phyloP scores from a whole-genome alignment of 352 stramenopile genomes.

The Stramenopiles sp. region DNA sequence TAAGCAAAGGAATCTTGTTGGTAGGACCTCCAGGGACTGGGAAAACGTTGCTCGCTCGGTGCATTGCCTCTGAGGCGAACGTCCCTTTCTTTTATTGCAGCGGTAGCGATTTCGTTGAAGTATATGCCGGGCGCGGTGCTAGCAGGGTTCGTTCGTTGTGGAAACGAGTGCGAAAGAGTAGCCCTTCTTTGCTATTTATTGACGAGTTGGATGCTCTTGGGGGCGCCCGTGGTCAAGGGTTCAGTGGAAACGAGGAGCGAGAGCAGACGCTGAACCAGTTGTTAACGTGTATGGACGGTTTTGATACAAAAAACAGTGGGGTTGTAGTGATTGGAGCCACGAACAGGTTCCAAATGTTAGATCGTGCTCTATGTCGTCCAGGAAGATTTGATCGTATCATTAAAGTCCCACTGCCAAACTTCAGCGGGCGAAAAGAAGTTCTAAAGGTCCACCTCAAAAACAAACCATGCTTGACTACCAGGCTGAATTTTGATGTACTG shows the following conservation, averaged over 20 bases:
- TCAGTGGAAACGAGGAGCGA: conserved; percentile 83
- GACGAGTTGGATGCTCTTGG: conserved; percentile 92
- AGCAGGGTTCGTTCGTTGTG: conserved; percentile 78
- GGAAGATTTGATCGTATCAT: conserved; percentile 89
- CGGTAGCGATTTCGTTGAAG: conserved; percentile 89
- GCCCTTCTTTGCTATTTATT: conserved; percentile 91
- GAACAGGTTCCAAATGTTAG: conserved; percentile 86
- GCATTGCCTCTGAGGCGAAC: conserved; percentile 69
- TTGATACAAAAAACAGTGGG: conserved; percentile 66
- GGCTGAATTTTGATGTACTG: conserved; percentile 34
- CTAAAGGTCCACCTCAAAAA: conserved; percentile 40
- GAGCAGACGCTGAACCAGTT: conserved; percentile 93
- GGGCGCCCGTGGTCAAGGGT: conserved; percentile 69
- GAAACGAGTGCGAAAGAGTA: conserved; percentile 71
- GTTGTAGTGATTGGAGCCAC: conserved; percentile 91
- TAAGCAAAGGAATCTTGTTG: conserved; percentile 70
- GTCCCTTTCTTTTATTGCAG: conserved; percentile 83
- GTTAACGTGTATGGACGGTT: conserved; percentile 66
- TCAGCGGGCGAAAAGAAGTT: conserved; percentile 57
- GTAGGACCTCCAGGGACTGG: conserved; percentile 73
- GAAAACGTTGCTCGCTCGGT: conserved; percentile 77
- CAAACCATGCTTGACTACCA: too few relatives aligned
- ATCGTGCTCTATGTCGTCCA: conserved; percentile 77
- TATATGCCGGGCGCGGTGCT: conserved; percentile 79
- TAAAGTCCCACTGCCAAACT: conserved; percentile 75